These are phyloP conservation scores for Apiospora sp. DNA, from an alignment of 2,329 filamentous ascomycete genomes.

Conservation along the genomic window DNA sequence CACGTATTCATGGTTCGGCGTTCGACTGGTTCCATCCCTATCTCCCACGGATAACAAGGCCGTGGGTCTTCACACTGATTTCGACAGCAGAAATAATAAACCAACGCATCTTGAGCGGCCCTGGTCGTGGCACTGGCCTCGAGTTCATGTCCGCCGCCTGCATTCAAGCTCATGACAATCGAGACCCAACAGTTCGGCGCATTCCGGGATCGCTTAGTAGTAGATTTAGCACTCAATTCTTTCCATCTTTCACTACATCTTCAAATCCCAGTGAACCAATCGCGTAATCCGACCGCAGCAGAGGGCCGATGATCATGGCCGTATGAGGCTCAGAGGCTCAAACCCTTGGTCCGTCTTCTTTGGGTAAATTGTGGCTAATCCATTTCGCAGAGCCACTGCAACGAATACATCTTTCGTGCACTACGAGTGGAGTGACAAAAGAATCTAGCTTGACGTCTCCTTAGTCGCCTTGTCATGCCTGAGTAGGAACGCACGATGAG, in stretches of 20 bases:
- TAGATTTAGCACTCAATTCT: conserved; percentile 7
- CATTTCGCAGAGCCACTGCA: not conserved
- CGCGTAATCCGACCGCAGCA: not conserved
- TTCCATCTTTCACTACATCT: not conserved
- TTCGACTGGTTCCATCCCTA: conserved; percentile 24
- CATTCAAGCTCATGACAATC: not conserved
- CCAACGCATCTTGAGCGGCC: not conserved
- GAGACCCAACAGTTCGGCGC: not conserved
- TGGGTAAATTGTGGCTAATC: not conserved
- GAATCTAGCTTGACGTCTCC: not conserved
- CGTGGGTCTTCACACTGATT: conserved; percentile 26
- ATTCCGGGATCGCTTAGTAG: conserved; percentile 6
- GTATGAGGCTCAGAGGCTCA: not conserved
- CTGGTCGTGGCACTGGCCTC: not conserved
- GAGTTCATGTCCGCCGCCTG: not conserved
- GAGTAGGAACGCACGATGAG: too few relatives aligned
- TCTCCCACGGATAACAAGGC: conserved; percentile 22
- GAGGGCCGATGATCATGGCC: not conserved
- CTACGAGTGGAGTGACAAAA: not conserved
- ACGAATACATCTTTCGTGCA: not conserved
- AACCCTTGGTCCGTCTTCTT: not conserved
- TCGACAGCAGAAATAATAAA: conserved; percentile 25
- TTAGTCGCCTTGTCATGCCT: not conserved
- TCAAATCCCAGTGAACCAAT: conserved; percentile 1
- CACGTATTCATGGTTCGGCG: conserved; percentile 25